A percentile compares a stretch with the other conserved stretches of the same genome.
Evolutionary conservation across 768 basidiomycete genomes (phyloP).

Genomic region (Inosperma sp.): DNA sequence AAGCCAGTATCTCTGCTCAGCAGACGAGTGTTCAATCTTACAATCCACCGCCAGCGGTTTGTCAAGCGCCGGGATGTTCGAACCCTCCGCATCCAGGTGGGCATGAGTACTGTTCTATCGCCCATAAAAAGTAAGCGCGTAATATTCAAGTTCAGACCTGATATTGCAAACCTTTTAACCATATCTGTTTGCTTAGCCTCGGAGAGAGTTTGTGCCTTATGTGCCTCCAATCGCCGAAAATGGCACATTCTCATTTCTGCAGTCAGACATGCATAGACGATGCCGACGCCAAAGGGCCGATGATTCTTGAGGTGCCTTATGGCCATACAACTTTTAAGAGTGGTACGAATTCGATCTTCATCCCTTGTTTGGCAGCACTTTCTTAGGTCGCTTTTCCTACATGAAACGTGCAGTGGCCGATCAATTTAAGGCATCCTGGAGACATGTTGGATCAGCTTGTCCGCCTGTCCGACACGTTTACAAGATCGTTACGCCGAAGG

Average conservation of each 20-base stretch:
- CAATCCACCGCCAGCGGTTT: conserved; percentile 32
- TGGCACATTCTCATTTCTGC: conserved; percentile 59
- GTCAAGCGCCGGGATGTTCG: conserved; percentile 49
- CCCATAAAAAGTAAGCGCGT: conserved; percentile 45
- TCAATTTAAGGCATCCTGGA: conserved; percentile 68
- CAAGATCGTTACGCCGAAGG: conserved; percentile 53
- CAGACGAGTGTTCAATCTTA: conserved; percentile 9
- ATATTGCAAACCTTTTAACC: neutral
- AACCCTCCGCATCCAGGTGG: conserved; percentile 41
- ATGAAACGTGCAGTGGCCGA: conserved; percentile 42
- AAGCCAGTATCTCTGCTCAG: conserved; percentile 6
- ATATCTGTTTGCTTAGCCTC: no score
- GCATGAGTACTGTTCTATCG: conserved; percentile 49
- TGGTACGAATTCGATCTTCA: conserved; percentile 36
- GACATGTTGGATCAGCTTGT: conserved; percentile 50
- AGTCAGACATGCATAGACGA: conserved; percentile 49
- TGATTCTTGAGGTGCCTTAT: conserved; percentile 54
- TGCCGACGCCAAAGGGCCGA: conserved; percentile 51
- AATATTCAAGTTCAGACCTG: neutral
- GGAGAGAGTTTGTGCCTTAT: conserved; percentile 52
- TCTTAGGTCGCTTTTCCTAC: no score
- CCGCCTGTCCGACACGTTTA: conserved; percentile 59
- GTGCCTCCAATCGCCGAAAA: conserved; percentile 55
- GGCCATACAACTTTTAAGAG: conserved; percentile 62
- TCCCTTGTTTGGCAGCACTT: neutral